Percentiles rank a stretch among this genome's conserved stretches.
phyloP scores from a whole-genome alignment of 1,284 basidiomycete species.

The Porodaedalea pini region DNA sequence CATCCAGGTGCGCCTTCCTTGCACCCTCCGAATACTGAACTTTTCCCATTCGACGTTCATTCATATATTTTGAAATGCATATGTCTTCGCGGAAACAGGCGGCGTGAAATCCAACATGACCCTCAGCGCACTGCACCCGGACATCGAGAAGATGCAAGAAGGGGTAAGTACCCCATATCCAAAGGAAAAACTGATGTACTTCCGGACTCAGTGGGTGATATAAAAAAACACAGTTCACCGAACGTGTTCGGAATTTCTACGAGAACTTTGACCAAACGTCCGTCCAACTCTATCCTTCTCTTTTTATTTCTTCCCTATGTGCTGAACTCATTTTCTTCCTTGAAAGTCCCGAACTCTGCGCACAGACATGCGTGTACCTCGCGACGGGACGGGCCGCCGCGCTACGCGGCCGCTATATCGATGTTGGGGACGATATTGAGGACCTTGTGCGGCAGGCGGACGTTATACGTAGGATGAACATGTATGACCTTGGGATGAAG shows the following conservation, averaged over 20 bases:
- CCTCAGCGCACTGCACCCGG: not conserved
- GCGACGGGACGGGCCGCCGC: conserved; percentile 1
- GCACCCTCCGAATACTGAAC: not conserved
- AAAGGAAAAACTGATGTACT: not conserved
- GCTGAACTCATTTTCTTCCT: not conserved
- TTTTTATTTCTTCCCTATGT: not conserved
- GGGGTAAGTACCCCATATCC: not conserved
- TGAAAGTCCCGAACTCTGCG: conserved; percentile 2
- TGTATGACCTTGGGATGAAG: conserved; percentile 2
- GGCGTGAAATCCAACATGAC: not conserved
- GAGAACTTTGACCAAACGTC: conserved; percentile 3
- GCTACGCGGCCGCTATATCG: conserved; percentile 6
- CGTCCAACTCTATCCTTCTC: not conserved
- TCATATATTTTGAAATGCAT: too few relatives aligned
- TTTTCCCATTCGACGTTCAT: too few relatives aligned
- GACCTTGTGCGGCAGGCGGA: not conserved
- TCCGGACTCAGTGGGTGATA: too few relatives aligned
- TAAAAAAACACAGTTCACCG: too few relatives aligned
- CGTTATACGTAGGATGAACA: not conserved
- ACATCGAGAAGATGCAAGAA: conserved; percentile 4
- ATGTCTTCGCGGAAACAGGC: too few relatives aligned
- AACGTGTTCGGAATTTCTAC: not conserved
- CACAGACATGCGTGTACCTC: conserved; percentile 11
- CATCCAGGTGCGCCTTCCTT: conserved; percentile 5
- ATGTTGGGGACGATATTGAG: conserved; percentile 2